phyloP scores from a whole-genome alignment of 768 basidiomycete species.

The Lactarius vividus region DNA sequence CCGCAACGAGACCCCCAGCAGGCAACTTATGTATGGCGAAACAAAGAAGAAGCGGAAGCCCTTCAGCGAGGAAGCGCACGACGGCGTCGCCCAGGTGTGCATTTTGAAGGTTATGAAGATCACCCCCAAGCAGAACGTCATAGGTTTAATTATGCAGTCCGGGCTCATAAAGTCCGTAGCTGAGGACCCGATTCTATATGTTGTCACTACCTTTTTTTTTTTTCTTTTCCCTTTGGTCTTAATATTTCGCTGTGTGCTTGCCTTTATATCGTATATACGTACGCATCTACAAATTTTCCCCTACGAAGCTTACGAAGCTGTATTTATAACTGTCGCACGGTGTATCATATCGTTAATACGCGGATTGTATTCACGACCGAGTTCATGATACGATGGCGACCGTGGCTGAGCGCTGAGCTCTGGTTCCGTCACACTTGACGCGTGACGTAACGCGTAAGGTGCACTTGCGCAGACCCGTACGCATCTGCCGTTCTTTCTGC shows the following conservation, averaged over 20 bases:
- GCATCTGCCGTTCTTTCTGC: not conserved
- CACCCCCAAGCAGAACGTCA: slow-evolving; percentile 28
- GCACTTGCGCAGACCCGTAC: not conserved
- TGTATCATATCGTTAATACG: slow-evolving; percentile 24
- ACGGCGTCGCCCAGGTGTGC: slow-evolving; percentile 36
- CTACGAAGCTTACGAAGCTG: slow-evolving; percentile 6
- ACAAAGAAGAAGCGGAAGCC: slow-evolving; percentile 54
- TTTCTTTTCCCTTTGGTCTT: not conserved
- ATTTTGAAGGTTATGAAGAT: slow-evolving; percentile 36
- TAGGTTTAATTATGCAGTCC: slow-evolving; percentile 21
- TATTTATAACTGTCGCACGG: slow-evolving; percentile 23
- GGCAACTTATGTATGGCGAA: slow-evolving; percentile 71
- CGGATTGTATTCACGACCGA: slow-evolving; percentile 16
- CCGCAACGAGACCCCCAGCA: slow-evolving; percentile 59
- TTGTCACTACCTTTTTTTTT: not conserved
- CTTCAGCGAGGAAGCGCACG: slow-evolving; percentile 36
- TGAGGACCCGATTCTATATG: slow-evolving; percentile 13
- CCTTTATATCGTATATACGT: slow-evolving; percentile 21
- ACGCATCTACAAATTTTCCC: not conserved
- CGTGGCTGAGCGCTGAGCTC: no score
- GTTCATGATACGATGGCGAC: not conserved
- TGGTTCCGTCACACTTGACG: not conserved
- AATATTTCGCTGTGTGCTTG: slow-evolving; percentile 6
- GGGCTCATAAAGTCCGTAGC: slow-evolving; percentile 14
- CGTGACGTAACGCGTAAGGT: slow-evolving; percentile 15